These are phyloP conservation scores for Trichoderma semiorbis DNA, from an alignment of 2,329 filamentous ascomycete genomes.

Conservation along the genomic window DNA sequence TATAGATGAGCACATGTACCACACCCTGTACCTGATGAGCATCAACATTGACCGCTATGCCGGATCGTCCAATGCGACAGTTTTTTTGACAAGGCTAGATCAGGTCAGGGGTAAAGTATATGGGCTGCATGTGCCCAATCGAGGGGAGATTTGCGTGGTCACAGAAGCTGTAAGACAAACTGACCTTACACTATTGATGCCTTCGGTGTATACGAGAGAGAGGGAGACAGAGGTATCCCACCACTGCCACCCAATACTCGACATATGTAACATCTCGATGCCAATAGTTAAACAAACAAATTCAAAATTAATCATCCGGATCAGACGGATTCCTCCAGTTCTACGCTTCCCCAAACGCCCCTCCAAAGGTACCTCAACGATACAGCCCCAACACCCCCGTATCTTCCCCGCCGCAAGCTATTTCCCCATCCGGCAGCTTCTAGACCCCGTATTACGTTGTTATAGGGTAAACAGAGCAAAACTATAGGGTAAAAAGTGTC, in stretches of 20 bases:
- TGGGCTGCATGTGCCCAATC: not conserved
- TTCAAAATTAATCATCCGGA: not conserved
- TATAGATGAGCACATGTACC: not conserved
- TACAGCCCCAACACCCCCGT: not conserved
- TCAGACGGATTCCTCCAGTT: not conserved
- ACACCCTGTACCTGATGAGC: not conserved
- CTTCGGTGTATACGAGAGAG: not conserved
- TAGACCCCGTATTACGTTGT: slow-evolving; percentile 27
- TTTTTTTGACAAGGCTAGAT: not conserved
- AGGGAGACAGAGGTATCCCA: too few relatives aligned
- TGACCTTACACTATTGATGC: not conserved
- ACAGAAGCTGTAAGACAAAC: not conserved
- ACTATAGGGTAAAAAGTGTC: slow-evolving; percentile 21
- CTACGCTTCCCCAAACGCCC: not conserved
- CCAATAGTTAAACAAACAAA: not conserved
- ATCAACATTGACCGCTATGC: not conserved
- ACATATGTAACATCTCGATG: not conserved
- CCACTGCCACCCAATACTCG: not conserved
- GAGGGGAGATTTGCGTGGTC: not conserved
- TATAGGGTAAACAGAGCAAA: slow-evolving; percentile 30
- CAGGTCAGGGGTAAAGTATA: not conserved
- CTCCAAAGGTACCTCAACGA: not conserved
- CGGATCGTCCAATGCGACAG: not conserved
- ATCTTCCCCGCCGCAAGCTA: not conserved
- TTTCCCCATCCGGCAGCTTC: slow-evolving; percentile 4